Base-by-base conservation (phyloP, 2,329 filamentous ascomycete genomes). In the Ophiocordyceps camponoti-floridani region DNA sequence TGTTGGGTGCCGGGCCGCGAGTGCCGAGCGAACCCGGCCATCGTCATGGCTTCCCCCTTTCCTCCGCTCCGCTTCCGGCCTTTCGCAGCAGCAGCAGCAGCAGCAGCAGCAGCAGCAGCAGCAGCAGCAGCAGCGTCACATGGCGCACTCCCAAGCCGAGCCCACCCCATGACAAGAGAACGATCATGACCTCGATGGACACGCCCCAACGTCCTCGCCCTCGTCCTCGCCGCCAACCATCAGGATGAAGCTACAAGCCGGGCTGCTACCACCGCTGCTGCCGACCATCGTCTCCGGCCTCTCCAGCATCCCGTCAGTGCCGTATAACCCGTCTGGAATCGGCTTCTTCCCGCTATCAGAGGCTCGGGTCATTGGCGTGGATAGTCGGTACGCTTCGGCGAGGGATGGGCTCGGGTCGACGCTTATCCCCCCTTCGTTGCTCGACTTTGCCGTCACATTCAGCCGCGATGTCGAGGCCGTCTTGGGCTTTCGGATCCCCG, bases 341-440 rank as follows among this genome's bases (percentile, higher is more conserved):
- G 54, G 53, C n/a, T 45, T 48, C 3, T 62, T 60, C 31, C 46
- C 51, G 1, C 50, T 62, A 40, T 50, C 47, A 4, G 46, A 47
- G 18, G 43, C 62, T 14, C 54, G 54, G 27, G 52, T 50, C 4
- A 62, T 75, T 42, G 51, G 70, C 12, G 64, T 76, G 10, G 65
- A 75, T 47, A 46, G 51, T 3, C 51, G 53, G 4, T 69, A 62
- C 52, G 58, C 63, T 1, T 49, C 64, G 6, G 47, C 54, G 1
- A 60, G 62, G 5, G 65, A 77, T 50, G 54, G 59, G 1, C 45
- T 56, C 9, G 72, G 72, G 19, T 58, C 66, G 48, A 74, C 69
- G 0, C 53, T 72, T 14, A 73, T 74, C 18, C 70, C 71, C 2
- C 70, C 70, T 1, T 70, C 63, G 0, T 55, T 74, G 2, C 51